Percentiles rank a stretch among this genome's conserved stretches.
Conservation (phyloP, 768 basidiomycete genomes). For the Calocera cornea region DNA sequence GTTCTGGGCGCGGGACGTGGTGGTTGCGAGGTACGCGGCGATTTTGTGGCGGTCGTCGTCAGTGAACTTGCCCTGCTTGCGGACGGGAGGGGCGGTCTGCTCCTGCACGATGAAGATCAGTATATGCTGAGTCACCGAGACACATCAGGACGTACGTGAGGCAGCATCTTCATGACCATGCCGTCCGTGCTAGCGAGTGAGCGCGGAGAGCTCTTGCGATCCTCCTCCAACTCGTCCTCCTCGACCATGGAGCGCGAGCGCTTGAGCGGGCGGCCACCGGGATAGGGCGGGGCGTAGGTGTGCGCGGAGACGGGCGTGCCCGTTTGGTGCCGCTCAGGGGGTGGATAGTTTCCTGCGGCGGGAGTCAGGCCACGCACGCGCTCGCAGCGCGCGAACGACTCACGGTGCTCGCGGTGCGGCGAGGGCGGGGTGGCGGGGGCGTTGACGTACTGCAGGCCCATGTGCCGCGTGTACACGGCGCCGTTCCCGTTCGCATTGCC, state of each 20-base stretch:
- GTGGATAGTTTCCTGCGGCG: not conserved
- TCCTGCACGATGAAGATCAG: not conserved
- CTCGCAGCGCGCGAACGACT: not conserved
- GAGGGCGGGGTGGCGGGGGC: not conserved
- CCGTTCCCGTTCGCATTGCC: not conserved
- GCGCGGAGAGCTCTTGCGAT: not conserved
- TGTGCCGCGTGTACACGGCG: not conserved
- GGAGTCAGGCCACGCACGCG: not conserved
- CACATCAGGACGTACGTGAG: not conserved
- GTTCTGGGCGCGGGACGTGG: not conserved
- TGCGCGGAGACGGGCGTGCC: not conserved
- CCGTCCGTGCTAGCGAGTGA: slow-evolving; percentile 1
- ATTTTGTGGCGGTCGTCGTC: not conserved
- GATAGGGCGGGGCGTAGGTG: not conserved
- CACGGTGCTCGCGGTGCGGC: not conserved
- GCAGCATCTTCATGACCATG: slow-evolving; percentile 3
- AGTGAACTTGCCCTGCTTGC: slow-evolving; percentile 4
- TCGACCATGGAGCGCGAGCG: not conserved
- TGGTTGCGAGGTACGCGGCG: not conserved
- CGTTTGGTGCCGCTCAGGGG: not conserved
- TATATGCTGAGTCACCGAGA: not conserved
- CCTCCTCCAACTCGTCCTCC: not conserved
- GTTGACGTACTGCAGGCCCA: slow-evolving; percentile 2
- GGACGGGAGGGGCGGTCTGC: not conserved
- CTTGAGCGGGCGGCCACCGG: not conserved